These are phyloP conservation scores for Lactifluus echinatus DNA, from an alignment of 768 basidiomycete genomes.

Conservation along the genomic window DNA sequence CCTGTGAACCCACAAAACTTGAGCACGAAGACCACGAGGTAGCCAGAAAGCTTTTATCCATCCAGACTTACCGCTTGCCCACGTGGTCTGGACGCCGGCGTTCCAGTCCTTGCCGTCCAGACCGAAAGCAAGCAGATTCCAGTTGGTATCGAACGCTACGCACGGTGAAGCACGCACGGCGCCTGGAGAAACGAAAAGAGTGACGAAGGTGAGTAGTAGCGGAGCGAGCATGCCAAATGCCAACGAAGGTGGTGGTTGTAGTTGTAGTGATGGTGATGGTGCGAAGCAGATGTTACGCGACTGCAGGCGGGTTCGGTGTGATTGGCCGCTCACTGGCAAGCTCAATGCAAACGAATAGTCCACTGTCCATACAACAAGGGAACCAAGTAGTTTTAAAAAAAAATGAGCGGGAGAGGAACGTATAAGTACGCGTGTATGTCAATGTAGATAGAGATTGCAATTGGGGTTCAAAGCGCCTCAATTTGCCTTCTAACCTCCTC, in stretches of 20 bases:
- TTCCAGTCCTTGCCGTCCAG: slow-evolving; percentile 79
- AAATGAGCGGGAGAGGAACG: neutral
- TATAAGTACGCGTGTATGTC: too few relatives aligned
- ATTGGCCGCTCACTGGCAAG: too few relatives aligned
- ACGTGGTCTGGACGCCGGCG: slow-evolving; percentile 61
- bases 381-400: neutral
- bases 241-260: neutral
- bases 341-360: too few relatives aligned
- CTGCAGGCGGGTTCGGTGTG: too few relatives aligned
- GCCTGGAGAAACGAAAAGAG: slow-evolving; percentile 40
- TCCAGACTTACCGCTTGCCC: slow-evolving; percentile 43
- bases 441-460: too few relatives aligned
- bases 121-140: slow-evolving; percentile 84
- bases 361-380: slow-evolving; percentile 1
- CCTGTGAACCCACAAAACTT: slow-evolving; percentile 28
- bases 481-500: slow-evolving; percentile 29
- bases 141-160: slow-evolving; percentile 67
- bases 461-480: slow-evolving; percentile 23
- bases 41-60: too few relatives aligned
- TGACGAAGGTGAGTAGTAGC: slow-evolving; percentile 35
- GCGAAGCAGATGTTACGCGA: too few relatives aligned
- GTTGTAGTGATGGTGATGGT: neutral
- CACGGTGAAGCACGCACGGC: slow-evolving; percentile 44
- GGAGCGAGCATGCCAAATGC: slow-evolving; percentile 33
- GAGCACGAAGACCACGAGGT: neutral